Conservation (phyloP, 2,329 filamentous ascomycete genomes). For the Trichoderma asperellum region DNA sequence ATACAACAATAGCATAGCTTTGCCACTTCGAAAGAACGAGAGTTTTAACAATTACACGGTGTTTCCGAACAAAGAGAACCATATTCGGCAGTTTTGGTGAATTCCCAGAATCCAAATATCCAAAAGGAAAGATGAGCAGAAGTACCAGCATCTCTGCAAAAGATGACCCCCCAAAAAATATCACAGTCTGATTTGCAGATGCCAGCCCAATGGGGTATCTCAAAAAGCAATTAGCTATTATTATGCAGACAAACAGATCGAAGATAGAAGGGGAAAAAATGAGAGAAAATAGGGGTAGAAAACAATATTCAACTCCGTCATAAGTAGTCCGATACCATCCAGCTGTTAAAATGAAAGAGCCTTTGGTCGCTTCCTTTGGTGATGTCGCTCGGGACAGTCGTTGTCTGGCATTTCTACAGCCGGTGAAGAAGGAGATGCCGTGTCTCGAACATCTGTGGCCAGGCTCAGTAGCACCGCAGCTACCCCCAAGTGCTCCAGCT, state of each 20-base stretch:
- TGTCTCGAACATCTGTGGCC: conserved; percentile 15
- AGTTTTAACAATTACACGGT: too few species aligned
- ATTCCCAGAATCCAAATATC: neutral
- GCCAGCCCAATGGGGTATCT: conserved; percentile 15
- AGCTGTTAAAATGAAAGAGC: conserved; percentile 14
- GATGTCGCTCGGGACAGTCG: neutral
- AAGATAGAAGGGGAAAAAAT: neutral
- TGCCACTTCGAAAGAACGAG: neutral
- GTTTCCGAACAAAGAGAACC: neutral
- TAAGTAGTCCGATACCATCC: too few species aligned
- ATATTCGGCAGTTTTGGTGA: neutral
- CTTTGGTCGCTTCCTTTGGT: conserved; percentile 27
- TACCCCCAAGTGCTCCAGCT: conserved; percentile 26
- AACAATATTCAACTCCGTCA: too few species aligned
- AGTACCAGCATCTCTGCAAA: neutral
- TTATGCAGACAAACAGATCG: neutral
- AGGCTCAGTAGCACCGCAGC: conserved; percentile 30
- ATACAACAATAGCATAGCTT: neutral
- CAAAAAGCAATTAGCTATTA: conserved; percentile 2
- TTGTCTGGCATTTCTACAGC: conserved; percentile 9
- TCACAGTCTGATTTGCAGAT: conserved; percentile 13
- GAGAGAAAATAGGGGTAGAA: too few species aligned
- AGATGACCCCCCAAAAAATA: neutral
- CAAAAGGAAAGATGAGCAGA: neutral
- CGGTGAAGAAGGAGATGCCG: neutral